Conservation (phyloP, 2,329 filamentous ascomycete genomes). For the Fusarium sp. region DNA sequence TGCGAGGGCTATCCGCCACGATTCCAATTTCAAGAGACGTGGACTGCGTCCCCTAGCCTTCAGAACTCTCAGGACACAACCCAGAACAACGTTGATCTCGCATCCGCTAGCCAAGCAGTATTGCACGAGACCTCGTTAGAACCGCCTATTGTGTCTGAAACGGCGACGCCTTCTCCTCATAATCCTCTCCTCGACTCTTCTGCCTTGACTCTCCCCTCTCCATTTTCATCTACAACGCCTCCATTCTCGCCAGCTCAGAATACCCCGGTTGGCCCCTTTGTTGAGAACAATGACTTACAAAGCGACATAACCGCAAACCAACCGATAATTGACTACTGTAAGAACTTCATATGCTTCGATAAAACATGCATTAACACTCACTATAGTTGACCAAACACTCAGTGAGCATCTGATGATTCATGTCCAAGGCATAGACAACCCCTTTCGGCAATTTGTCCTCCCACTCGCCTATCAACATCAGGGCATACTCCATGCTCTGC, state of each 20-base stretch:
- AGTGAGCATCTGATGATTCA: conserved; percentile 38
- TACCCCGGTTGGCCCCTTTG: neutral
- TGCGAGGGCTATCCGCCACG: conserved; percentile 48
- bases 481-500: conserved; percentile 44
- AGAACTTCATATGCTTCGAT: fast-evolving
- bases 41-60: neutral
- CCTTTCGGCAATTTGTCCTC: conserved; percentile 39
- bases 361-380: neutral
- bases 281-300: neutral
- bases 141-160: fast-evolving
- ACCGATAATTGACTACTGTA: conserved; percentile 26
- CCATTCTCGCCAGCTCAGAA: neutral
- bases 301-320: conserved; percentile 16
- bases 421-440: conserved; percentile 35
- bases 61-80: fast-evolving
- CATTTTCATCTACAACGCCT: conserved; percentile 1
- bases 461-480: conserved; percentile 42
- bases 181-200: neutral
- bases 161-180: neutral
- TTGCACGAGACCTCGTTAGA: neutral
- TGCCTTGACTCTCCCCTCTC: neutral
- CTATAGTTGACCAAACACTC: conserved; percentile 36
- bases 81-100: neutral
- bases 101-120: neutral
- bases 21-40: conserved; percentile 46